Conservation (phyloP, 2,329 filamentous ascomycete genomes). For the Aspergillus costaricaensis region DNA sequence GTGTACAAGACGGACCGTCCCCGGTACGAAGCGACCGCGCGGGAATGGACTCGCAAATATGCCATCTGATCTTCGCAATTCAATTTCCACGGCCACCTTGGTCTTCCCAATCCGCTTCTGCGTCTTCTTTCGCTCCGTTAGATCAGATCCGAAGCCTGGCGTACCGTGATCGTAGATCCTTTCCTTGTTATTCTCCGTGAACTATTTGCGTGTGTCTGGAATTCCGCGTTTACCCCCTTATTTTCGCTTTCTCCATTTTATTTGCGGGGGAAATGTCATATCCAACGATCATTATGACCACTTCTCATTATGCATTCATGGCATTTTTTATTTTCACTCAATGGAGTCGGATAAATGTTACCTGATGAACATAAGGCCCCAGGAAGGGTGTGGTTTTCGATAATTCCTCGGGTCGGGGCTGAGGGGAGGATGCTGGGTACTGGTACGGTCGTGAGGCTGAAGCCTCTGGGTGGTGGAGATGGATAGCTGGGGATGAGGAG, state of each 20-base stretch:
- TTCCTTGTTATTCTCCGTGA: slow-evolving; percentile 27
- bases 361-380: slow-evolving; percentile 23
- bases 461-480: slow-evolving; percentile 7
- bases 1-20: slow-evolving; percentile 99
- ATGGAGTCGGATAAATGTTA: slow-evolving; percentile 27
- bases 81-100: slow-evolving; percentile 25
- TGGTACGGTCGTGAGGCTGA: slow-evolving; percentile 14
- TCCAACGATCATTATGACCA: slow-evolving; percentile 44
- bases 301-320: slow-evolving; percentile 39
- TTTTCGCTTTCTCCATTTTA: slow-evolving; percentile 23
- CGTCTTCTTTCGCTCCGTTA: slow-evolving; percentile 34
- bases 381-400: slow-evolving; percentile 13
- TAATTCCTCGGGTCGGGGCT: slow-evolving; percentile 15
- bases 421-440: slow-evolving; percentile 14
- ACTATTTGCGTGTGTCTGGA: slow-evolving; percentile 26
- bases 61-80: slow-evolving; percentile 68
- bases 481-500: slow-evolving; percentile 3
- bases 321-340: slow-evolving; percentile 35
- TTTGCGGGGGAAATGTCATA: slow-evolving; percentile 35
- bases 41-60: slow-evolving; percentile 99
- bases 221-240: slow-evolving; percentile 23
- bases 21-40: slow-evolving; percentile 91
- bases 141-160: slow-evolving; percentile 41
- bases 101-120: slow-evolving; percentile 30
- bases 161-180: slow-evolving; percentile 44